Base-by-base conservation (phyloP, 345 rosid genomes). In the Gossypium arboreum region DNA sequence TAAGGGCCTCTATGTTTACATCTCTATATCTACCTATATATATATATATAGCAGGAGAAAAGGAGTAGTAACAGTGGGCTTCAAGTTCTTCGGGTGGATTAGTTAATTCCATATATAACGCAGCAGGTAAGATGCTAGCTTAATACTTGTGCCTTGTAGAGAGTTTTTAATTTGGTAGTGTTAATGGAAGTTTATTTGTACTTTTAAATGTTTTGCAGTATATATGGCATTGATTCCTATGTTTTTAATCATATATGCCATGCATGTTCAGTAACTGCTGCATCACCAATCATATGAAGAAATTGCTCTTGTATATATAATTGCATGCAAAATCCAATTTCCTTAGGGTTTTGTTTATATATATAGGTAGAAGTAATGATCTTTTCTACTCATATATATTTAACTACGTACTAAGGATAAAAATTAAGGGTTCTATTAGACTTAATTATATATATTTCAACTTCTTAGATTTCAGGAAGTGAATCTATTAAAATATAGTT, bases 61-160 rank as follows among this genome's bases (percentile, higher is more conserved):
- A 57, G 61, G 29, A 57, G 29, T 27, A 57, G 61, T 57, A 18
- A 50, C 41, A 48, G 41, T 47, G 29, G 24, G 10, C 51, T 68
- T 68, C 25, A 51, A 50, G 11, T 68, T 68, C 72, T 68, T 68
- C 58, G 25, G 43, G 58, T 50, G 22, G 57, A 58, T 67, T 67
- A 13, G 2, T 67, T 68, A 68, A 24, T 47, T 68, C 56, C 52
- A 68, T 34, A 5, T 34, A 34, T 52, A 50, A 68, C 16, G 54
- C 57, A 48, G 20, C 12, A 50, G 58, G 58, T 50, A 27, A 68
- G 58, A 50, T 25, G 72, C 72, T 62, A 34, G 41, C 41, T 24
- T 50, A 50, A 50, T 50, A 68, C 72, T 68, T 48, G 58, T 22
- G 3, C 59, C 24, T 10, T 10, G 12, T 57, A 57, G 62, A 57